Evolutionary conservation across 1,284 basidiomycete genomes (phyloP).

Genomic region (Coniferiporia sulphurascens): DNA sequence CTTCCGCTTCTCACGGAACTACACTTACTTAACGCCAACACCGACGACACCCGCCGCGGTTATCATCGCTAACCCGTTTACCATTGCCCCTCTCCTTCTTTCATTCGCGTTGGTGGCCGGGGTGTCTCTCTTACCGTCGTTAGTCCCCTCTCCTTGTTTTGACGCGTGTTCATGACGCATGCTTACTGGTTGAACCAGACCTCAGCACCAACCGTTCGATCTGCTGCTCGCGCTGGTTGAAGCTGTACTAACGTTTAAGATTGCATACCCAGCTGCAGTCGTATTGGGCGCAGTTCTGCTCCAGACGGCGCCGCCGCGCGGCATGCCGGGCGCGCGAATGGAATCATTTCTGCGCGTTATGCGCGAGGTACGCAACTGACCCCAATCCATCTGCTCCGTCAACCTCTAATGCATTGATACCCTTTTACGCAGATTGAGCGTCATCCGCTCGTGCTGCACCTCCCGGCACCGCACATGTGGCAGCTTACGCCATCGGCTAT

Average conservation of each 20-base stretch:
- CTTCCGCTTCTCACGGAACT: conserved; percentile 2
- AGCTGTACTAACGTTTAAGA: conserved; percentile 70
- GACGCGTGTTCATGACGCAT: conserved; percentile 15
- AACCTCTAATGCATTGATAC: conserved; percentile 4
- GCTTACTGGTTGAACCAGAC: conserved; percentile 28
- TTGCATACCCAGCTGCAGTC: conserved; percentile 77
- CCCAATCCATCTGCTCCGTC: conserved; percentile 4
- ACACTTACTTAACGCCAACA: background rate
- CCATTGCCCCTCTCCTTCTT: conserved; percentile 28
- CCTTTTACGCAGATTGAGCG: conserved; percentile 55
- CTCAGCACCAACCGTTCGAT: conserved; percentile 65
- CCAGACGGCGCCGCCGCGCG: conserved; percentile 77
- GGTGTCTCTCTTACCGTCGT: conserved; percentile 13
- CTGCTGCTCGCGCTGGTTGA: conserved; percentile 70
- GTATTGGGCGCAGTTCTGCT: conserved; percentile 79
- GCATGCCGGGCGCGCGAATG: conserved; percentile 60
- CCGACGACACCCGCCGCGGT: background rate
- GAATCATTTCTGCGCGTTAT: conserved; percentile 73
- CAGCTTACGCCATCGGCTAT: conserved; percentile 55
- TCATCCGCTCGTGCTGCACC: conserved; percentile 71
- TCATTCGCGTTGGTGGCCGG: conserved; percentile 11
- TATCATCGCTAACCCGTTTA: conserved; percentile 36
- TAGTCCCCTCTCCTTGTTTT: conserved; percentile 20
- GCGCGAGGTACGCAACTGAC: conserved; percentile 56
- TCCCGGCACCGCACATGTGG: conserved; percentile 83